phyloP scores from a whole-genome alignment of 169 alveolate species.

The Plasmodium reichenowi region DNA sequence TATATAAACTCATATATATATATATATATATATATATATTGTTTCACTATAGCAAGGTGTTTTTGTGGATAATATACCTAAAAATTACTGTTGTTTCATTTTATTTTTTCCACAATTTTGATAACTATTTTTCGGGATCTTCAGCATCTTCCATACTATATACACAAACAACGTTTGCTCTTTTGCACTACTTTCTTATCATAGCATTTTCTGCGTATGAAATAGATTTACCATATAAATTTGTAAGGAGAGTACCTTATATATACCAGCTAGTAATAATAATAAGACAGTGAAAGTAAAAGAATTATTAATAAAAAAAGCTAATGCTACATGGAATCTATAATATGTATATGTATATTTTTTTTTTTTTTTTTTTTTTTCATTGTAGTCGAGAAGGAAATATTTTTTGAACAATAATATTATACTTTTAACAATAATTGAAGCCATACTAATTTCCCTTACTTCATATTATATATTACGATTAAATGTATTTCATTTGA shows the following conservation, averaged over 20 bases:
- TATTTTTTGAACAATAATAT: conserved; percentile 62
- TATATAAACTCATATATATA: not conserved
- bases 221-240: conserved; percentile 63
- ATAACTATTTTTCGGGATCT: conserved; percentile 72
- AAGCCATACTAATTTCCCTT: conserved; percentile 39
- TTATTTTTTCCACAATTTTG: conserved; percentile 66
- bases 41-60: conserved; percentile 37
- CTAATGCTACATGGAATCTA: not conserved
- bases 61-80: conserved; percentile 75
- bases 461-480: conserved; percentile 37
- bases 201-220: conserved; percentile 74
- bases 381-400: conserved; percentile 66
- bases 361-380: conserved; percentile 6
- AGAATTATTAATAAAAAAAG: not conserved
- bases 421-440: conserved; percentile 52
- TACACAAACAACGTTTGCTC: conserved; percentile 58
- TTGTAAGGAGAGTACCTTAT: conserved; percentile 40
- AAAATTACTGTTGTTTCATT: conserved; percentile 55
- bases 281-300: not conserved
- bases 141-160: conserved; percentile 51
- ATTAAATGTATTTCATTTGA: conserved; percentile 11
- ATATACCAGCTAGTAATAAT: conserved; percentile 42
- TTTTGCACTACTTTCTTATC: conserved; percentile 59
- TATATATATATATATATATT: not conserved
- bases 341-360: not conserved